Evolutionary conservation across 257 asterid species (phyloP).

Genomic region (Cruciata laevipes): DNA sequence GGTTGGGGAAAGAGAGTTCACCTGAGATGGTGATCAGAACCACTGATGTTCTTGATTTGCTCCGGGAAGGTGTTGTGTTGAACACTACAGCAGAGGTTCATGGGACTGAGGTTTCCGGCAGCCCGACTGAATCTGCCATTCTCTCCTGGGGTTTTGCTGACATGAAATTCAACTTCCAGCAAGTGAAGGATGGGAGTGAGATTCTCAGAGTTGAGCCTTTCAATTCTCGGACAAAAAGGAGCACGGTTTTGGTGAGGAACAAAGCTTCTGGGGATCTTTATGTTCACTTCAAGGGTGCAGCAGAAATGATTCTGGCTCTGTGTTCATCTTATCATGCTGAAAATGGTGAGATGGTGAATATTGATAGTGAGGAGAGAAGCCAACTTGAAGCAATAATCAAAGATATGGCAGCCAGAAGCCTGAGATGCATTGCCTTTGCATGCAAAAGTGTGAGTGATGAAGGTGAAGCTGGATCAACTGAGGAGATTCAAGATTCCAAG

Average conservation of each 20-base stretch:
- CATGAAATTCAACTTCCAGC: conserved; percentile 2
- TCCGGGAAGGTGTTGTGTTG: conserved; percentile 5
- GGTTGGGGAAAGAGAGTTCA: conserved; percentile 13
- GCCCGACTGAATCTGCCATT: conserved; percentile 23
- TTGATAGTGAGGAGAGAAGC: conserved; percentile 1
- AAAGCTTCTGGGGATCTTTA: neutral
- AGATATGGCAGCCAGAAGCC: conserved; percentile 18
- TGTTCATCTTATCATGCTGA: conserved; percentile 12
- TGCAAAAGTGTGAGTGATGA: conserved; percentile 4
- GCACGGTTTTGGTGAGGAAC: conserved; percentile 6
- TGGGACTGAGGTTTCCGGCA: conserved; percentile 15
- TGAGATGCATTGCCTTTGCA: conserved; percentile 19
- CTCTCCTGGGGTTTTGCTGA: conserved; percentile 11
- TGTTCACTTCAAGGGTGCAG: conserved; percentile 18
- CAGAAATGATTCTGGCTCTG: conserved; percentile 10
- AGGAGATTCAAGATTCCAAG: conserved; percentile 2
- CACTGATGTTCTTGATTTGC: neutral
- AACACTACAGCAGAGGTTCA: conserved; percentile 20
- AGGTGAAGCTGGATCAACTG: conserved; percentile 1
- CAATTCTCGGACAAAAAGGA: conserved; percentile 9
- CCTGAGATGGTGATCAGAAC: neutral
- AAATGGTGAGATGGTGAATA: conserved; percentile 1
- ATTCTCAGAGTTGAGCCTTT: conserved; percentile 16
- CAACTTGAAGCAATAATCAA: conserved; percentile 9
- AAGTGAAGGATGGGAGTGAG: conserved; percentile 1